Evolutionary conservation across 208 protist species (phyloP), one percentile per base, ranked within the genome.

Genomic region (Leishmania aethiopica): DNA sequence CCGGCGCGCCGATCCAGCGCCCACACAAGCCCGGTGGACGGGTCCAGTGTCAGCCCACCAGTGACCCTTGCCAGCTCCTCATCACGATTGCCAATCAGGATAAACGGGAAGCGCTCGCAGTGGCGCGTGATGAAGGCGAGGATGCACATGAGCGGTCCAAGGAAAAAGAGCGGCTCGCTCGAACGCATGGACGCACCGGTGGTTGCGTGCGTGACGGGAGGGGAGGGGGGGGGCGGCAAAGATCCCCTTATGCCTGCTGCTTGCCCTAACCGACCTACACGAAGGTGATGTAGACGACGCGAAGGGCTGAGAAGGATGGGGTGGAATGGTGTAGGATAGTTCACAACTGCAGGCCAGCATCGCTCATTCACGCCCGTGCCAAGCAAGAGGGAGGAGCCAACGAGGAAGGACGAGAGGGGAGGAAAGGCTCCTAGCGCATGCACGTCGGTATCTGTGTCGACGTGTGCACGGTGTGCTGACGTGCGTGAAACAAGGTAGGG

Each of bases 51-150:
- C 22, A 93, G 78, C 1, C 83, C 83, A 62, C 81, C 78, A 25
- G 91, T 93, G 60, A 69, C 66, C 10, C 91, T 89, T 47, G 70
- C 82, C 19, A 88, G 83, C 40, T 88, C 17, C 78, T 95, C 91
- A 66, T 93, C 91, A 19, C 91, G 89, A 62, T 95, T 95, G 86
- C 78, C 84, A 40, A 95, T 85, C 22, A 95, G 71, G 17, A 93
- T 81, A 57, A 95, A 84, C 0, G 89, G 91, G 79, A 92, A 92
- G 47, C 91, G 91, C 73, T 80, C 72, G 51, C 85, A 89, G 79
- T 81, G 83, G 59, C 87, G 85, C 13, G 89, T 92, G 28, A 91
- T 79, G 67, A 91, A 88, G 28, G 86, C 81, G n/a, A 92, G 71
- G 62, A 94, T 95, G 74, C 92, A 95, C 88, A 93, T 95, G 8